Evolutionary conservation across 2,329 filamentous ascomycete genomes (phyloP).

Genomic region (Penicillium sp.): DNA sequence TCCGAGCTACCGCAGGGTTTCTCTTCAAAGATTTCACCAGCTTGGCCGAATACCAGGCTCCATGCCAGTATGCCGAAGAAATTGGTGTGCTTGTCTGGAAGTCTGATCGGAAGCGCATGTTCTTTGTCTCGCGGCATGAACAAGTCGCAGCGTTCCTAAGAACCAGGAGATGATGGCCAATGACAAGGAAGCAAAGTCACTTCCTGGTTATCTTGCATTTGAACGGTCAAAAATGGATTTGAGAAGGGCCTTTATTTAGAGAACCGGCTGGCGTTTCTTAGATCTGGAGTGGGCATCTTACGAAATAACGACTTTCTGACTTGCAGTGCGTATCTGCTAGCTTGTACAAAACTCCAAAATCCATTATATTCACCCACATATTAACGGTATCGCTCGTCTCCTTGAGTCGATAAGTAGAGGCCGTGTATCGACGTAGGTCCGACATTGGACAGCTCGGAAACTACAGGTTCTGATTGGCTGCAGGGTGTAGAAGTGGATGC

Average conservation of each 20-base stretch:
- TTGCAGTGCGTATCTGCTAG: constrained; percentile 6
- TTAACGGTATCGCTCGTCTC: too few relatives aligned
- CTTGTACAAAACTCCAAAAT: too few relatives aligned
- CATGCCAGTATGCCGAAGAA: constrained; percentile 70
- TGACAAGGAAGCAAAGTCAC: not conserved
- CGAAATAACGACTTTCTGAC: constrained; percentile 20
- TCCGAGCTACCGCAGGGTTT: constrained; percentile 79
- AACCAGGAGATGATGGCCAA: constrained; percentile 48
- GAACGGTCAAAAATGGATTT: constrained; percentile 1
- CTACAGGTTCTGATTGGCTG: constrained; percentile 4
- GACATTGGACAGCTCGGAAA: constrained; percentile 17
- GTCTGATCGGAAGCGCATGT: constrained; percentile 73
- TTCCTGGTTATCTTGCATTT: too few relatives aligned
- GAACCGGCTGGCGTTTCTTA: constrained; percentile 13
- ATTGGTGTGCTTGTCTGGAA: constrained; percentile 88
- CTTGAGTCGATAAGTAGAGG: too few relatives aligned
- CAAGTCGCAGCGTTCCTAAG: constrained; percentile 80
- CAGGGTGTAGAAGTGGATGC: not conserved
- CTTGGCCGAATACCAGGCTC: constrained; percentile 59
- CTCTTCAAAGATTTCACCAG: constrained; percentile 84
- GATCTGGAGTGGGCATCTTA: constrained; percentile 11
- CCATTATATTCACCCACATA: too few relatives aligned
- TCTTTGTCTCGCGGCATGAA: constrained; percentile 89
- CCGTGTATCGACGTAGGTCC: too few relatives aligned
- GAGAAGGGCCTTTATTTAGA: constrained; percentile 1